Base-by-base conservation (phyloP, 2,329 filamentous ascomycete species). In the Emmonsiellopsis sp. region DNA sequence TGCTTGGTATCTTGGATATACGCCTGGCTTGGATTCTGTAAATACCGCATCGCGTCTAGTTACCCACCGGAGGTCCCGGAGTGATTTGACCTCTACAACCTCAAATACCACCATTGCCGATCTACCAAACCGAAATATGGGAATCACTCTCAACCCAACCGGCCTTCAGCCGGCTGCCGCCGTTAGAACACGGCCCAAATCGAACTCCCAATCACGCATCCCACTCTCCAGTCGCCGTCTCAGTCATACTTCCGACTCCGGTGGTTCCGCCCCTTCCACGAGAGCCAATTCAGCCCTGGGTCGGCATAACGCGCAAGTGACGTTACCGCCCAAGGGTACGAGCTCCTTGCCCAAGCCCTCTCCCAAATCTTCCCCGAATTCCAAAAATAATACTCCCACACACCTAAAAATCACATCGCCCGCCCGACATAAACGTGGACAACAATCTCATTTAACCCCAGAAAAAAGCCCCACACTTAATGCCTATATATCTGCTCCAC, bases 401-500 rank as follows among this genome's bases (percentile, higher is more conserved):
- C 37, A 35, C 50, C 50, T 32, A n/a, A 45, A 16, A 42, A 63
- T 67, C 49, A 66, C 63, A 48, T 63, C 67, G 51, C 71, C 66
- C 57, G 65, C 60, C 54, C 68, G 64, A 57, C 68, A 62, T 55
- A 67, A 66, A 50, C 61, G 65, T 50, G 61, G 62, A 50, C 62
- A 61, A 58, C 62, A 67, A 60, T 62, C 63, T 48, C 69, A 66
- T 41, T 65, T 67, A 37, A 62, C 66, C 50, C 64, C 67, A 30
- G 79, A 75, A 57, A 80, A 76, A 61, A 83, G 77, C 61, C 72
- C 76, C 44, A 78, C 81, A 50, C 76, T 93, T 10, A 84, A 86
- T 61, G 87, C 87, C 40, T 88, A 87, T 66, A 87, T 93, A 59
- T 80, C 85, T 54, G 76, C 81, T 35, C 82, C 87, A 43, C 76